Evolutionary conservation across 208 protist species (phyloP).

Genomic region (Novymonas esmeraldas): DNA sequence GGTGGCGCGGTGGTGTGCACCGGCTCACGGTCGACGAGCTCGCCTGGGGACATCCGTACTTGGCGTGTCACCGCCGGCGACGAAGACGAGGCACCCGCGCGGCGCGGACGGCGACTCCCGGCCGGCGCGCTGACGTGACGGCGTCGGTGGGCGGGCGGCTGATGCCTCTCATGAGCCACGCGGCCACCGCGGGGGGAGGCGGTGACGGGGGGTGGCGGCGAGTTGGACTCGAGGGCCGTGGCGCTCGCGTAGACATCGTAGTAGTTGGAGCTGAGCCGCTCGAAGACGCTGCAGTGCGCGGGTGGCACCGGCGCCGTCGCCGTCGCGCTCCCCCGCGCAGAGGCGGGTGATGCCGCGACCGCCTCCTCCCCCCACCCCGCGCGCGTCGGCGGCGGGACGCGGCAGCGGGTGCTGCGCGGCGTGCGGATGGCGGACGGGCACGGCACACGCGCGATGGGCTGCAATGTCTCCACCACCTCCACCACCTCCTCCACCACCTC

Average conservation of each 20-base stretch:
- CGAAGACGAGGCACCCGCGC: background rate
- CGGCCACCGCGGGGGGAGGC: constrained; percentile 1
- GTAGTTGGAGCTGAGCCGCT: constrained; percentile 48
- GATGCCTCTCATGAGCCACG: background rate
- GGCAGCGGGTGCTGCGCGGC: constrained; percentile 15
- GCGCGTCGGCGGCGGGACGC: background rate
- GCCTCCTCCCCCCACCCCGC: background rate
- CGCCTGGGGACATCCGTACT: background rate
- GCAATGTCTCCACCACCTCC: background rate
- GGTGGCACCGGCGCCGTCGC: constrained; percentile 1
- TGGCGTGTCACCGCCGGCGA: background rate
- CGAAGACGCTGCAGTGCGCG: constrained; percentile 32
- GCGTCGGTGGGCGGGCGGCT: constrained; percentile 1
- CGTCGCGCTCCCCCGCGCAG: background rate
- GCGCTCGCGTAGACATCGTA: constrained; percentile 29
- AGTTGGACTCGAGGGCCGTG: constrained; percentile 9
- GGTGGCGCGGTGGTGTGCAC: background rate
- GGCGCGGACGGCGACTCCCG: background rate
- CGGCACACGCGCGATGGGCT: background rate
- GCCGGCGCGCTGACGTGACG: constrained; percentile 15
- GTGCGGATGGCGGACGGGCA: constrained; percentile 22
- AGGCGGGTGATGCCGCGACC: background rate
- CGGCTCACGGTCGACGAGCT: background rate
- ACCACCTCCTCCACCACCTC: background rate
- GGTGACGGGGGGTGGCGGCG: background rate